Conservation (phyloP, 805 yeast species). For the Huiozyma naganishii region DNA sequence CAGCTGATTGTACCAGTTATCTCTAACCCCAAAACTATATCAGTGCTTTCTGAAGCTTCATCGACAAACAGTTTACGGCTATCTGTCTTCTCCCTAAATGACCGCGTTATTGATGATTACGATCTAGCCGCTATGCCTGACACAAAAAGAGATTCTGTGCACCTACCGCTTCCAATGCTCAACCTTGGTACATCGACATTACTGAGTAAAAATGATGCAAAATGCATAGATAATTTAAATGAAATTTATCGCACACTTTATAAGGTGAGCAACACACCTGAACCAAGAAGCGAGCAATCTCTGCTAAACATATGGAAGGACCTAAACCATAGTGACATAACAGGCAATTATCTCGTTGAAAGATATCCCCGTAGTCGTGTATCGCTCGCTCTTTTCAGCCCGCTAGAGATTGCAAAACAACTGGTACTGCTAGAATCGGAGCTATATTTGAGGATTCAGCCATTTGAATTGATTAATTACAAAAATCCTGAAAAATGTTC, state of each 20-base stretch:
- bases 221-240: slow-evolving; percentile 35
- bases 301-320: slow-evolving; percentile 5
- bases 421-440: slow-evolving; percentile 61
- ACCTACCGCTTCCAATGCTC: slow-evolving; percentile 21
- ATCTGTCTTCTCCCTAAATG: slow-evolving; percentile 28
- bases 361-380: slow-evolving; percentile 11
- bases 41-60: slow-evolving; percentile 31
- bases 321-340: not conserved
- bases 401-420: slow-evolving; percentile 69
- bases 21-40: slow-evolving; percentile 7
- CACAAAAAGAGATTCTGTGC: slow-evolving; percentile 33
- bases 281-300: not conserved
- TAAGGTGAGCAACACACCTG: not conserved
- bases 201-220: slow-evolving; percentile 27
- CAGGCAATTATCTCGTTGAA: not conserved
- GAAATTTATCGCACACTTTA: slow-evolving; percentile 8
- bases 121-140: slow-evolving; percentile 35
- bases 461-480: slow-evolving; percentile 56
- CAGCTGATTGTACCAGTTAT: slow-evolving; percentile 8
- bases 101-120: slow-evolving; percentile 47
- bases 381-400: slow-evolving; percentile 38
- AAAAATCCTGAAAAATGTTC: slow-evolving; percentile 50
- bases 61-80: slow-evolving; percentile 11
- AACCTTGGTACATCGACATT: slow-evolving; percentile 29
- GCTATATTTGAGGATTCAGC: slow-evolving; percentile 50